phyloP scores from a whole-genome alignment of 2,329 filamentous ascomycete genomes.

The Cladosporium colombiae region DNA sequence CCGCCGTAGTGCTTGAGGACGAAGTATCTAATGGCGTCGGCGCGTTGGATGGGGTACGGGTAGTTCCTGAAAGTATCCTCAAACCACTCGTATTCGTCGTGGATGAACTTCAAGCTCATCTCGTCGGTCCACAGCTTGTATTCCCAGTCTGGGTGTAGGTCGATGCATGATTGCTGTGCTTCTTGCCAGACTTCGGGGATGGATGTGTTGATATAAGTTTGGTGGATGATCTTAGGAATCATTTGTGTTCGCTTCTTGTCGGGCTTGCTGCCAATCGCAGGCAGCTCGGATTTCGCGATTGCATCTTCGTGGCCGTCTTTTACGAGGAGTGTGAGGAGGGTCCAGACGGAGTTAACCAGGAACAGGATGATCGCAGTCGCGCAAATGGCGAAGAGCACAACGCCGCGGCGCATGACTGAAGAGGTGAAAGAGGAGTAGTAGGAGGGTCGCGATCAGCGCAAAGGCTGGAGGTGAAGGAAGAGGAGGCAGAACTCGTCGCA shows the following conservation, averaged over 20 bases:
- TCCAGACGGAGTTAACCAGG: conserved; percentile 68
- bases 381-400: conserved; percentile 64
- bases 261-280: conserved; percentile 59
- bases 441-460: not conserved
- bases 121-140: conserved; percentile 82
- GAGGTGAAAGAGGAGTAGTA: not conserved
- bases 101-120: conserved; percentile 69
- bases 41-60: conserved; percentile 72
- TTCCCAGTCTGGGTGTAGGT: conserved; percentile 66
- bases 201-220: conserved; percentile 71
- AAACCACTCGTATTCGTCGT: conserved; percentile 72
- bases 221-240: conserved; percentile 77
- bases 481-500: not conserved
- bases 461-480: conserved; percentile 13
- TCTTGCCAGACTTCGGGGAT: conserved; percentile 67
- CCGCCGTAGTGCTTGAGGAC: conserved; percentile 75
- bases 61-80: conserved; percentile 70
- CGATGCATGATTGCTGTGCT: conserved; percentile 66
- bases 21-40: conserved; percentile 77
- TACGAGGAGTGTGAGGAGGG: conserved; percentile 68
- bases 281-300: conserved; percentile 66
- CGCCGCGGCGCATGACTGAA: conserved; percentile 59
- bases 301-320: conserved; percentile 67
- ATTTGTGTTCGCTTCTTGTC: conserved; percentile 59
- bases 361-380: conserved; percentile 65